phyloP scores from a whole-genome alignment of 2,329 filamentous ascomycete species.

The Fusarium luffae region DNA sequence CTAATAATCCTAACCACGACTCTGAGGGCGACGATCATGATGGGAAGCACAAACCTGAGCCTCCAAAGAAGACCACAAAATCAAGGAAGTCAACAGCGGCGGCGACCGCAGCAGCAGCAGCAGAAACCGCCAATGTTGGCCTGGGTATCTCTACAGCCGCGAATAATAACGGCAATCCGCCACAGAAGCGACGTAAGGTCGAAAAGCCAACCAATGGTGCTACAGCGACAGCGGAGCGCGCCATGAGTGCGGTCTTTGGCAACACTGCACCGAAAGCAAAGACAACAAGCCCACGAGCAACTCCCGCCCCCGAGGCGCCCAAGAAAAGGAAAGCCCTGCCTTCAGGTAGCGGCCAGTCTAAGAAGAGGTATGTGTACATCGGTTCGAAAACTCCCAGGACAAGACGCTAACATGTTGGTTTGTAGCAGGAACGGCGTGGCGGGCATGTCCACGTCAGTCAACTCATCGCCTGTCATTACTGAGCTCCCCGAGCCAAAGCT shows the following conservation, averaged over 20 bases:
- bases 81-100: conserved; percentile 66
- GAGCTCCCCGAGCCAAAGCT: conserved; percentile 71
- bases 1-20: too few relatives aligned
- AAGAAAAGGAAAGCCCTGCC: conserved; percentile 77
- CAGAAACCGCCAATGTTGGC: conserved; percentile 65
- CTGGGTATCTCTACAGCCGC: conserved; percentile 72
- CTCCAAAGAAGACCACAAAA: conserved; percentile 74
- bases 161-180: conserved; percentile 64
- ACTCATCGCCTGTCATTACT: conserved; percentile 80
- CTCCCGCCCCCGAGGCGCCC: conserved; percentile 73
- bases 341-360: conserved; percentile 74
- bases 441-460: conserved; percentile 74
- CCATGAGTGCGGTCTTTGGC: conserved; percentile 69
- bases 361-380: conserved; percentile 75
- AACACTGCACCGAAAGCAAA: conserved; percentile 65
- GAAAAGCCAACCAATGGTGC: conserved; percentile 71
- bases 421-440: conserved; percentile 52
- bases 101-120: conserved; percentile 50
- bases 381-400: not conserved
- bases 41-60: too few relatives aligned
- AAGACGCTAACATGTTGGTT: conserved; percentile 32
- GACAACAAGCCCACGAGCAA: conserved; percentile 74
- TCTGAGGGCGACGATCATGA: too few relatives aligned
- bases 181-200: conserved; percentile 82
- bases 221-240: conserved; percentile 70